phyloP scores from a whole-genome alignment of 192 early-diverging fungal species.

The Dissophora globulifera region DNA sequence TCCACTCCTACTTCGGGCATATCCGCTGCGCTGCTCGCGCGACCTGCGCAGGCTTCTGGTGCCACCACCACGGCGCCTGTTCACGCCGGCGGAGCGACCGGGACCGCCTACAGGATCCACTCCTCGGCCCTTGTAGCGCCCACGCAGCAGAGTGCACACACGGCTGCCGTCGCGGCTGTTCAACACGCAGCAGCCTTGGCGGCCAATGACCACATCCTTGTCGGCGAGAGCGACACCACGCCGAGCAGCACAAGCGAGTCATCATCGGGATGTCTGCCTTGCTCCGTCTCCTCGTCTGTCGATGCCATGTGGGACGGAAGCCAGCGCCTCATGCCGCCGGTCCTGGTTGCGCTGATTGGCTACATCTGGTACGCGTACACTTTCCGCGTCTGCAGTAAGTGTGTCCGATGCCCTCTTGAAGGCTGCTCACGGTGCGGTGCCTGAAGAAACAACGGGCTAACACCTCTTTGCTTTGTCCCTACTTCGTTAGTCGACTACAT shows the following conservation, averaged over 20 bases:
- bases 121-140: slow-evolving; percentile 27
- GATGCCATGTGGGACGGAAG: slow-evolving; percentile 1
- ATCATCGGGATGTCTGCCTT: neutral
- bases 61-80: too few relatives aligned
- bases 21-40: too few relatives aligned
- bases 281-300: neutral
- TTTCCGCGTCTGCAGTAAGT: slow-evolving; percentile 41
- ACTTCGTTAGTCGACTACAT: slow-evolving; percentile 22
- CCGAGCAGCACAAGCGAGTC: neutral
- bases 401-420: too few relatives aligned
- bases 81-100: neutral
- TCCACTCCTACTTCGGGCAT: too few relatives aligned
- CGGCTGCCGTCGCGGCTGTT: slow-evolving; percentile 27
- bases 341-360: slow-evolving; percentile 16
- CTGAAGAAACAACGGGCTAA: too few relatives aligned
- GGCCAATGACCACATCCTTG: slow-evolving; percentile 7
- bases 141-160: too few relatives aligned
- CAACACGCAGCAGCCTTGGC: slow-evolving; percentile 38
- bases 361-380: slow-evolving; percentile 48
- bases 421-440: too few relatives aligned
- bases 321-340: slow-evolving; percentile 19
- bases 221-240: neutral
- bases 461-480: neutral
- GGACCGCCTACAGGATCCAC: slow-evolving; percentile 34
- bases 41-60: too few relatives aligned